A percentile compares a stretch with the other conserved stretches of the same genome.
Evolutionary conservation across 2,329 filamentous ascomycete genomes (phyloP).

Genomic region (Hymenoscyphus albidus): DNA sequence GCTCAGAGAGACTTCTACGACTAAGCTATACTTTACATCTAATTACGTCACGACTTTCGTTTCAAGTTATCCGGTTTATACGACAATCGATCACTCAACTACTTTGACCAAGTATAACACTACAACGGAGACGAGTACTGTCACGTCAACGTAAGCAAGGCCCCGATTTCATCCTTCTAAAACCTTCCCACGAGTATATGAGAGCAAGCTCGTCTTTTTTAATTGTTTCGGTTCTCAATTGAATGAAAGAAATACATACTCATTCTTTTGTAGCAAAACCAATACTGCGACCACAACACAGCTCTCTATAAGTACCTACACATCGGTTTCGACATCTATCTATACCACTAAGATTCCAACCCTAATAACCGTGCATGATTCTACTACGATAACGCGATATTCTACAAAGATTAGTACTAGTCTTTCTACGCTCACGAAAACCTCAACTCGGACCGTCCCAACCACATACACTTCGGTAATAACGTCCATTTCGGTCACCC

Average conservation of each 20-base stretch:
- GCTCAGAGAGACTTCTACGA: constrained; percentile 3
- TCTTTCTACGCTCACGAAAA: neutral
- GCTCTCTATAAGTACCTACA: neutral
- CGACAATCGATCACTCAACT: constrained; percentile 5
- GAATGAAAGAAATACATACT: no score
- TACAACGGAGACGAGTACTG: neutral
- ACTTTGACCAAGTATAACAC: constrained; percentile 3
- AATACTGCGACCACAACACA: neutral
- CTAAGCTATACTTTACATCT: constrained; percentile 6
- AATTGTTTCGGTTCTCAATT: no score
- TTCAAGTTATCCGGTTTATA: constrained; percentile 1
- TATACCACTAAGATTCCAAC: neutral
- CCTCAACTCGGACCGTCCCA: neutral
- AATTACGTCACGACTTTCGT: constrained; percentile 15
- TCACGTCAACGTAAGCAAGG: neutral
- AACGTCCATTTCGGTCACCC: no score
- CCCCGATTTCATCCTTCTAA: neutral
- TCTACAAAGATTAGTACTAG: neutral
- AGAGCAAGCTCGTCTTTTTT: no score
- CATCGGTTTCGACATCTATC: neutral
- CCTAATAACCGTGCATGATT: neutral
- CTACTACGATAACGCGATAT: neutral
- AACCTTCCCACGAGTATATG: no score
- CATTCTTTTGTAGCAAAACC: no score
- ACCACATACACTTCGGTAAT: neutral